A percentile compares a stretch with the other conserved stretches of the same genome.
phyloP scores from a whole-genome alignment of 2,329 filamentous ascomycete species.

The Dryadomyces quercus-mongolicae region DNA sequence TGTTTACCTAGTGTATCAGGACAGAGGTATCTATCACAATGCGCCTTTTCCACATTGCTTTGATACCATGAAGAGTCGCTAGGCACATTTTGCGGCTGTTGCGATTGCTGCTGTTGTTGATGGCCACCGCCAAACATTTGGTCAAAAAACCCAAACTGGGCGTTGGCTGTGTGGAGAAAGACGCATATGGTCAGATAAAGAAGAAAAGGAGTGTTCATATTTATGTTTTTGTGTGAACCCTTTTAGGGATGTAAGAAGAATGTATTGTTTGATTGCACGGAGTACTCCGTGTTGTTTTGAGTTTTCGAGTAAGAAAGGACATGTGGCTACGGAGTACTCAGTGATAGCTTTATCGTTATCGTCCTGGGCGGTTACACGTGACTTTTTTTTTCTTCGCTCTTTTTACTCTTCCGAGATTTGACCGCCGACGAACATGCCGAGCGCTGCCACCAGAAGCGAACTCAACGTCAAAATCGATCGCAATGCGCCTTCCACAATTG shows the following conservation, averaged over 20 bases:
- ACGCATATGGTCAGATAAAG: constrained; percentile 37
- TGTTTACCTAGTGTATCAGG: constrained; percentile 61
- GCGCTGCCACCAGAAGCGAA: not conserved
- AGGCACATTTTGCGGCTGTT: constrained; percentile 64
- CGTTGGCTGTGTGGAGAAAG: constrained; percentile 48
- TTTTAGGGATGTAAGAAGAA: no score
- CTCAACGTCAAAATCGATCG: not conserved
- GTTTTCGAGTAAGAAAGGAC: no score
- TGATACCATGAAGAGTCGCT: constrained; percentile 73
- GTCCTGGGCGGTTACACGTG: not conserved
- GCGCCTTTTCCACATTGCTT: constrained; percentile 40
- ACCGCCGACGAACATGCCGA: not conserved
- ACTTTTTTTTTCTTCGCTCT: no score
- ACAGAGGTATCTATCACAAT: constrained; percentile 88
- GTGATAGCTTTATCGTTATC: not conserved
- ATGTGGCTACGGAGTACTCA: no score
- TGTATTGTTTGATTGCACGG: no score
- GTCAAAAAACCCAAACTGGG: constrained; percentile 96
- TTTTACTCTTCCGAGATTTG: not conserved
- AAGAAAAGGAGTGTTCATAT: constrained; percentile 12
- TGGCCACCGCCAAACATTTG: constrained; percentile 73
- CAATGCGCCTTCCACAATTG: constrained; percentile 34
- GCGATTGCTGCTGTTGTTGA: constrained; percentile 25
- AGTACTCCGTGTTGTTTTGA: no score
- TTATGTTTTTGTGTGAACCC: no score